Evolutionary conservation across 2,329 filamentous ascomycete species (phyloP), one percentile per base, ranked within the genome.

Genomic region (Fusarium compactum): DNA sequence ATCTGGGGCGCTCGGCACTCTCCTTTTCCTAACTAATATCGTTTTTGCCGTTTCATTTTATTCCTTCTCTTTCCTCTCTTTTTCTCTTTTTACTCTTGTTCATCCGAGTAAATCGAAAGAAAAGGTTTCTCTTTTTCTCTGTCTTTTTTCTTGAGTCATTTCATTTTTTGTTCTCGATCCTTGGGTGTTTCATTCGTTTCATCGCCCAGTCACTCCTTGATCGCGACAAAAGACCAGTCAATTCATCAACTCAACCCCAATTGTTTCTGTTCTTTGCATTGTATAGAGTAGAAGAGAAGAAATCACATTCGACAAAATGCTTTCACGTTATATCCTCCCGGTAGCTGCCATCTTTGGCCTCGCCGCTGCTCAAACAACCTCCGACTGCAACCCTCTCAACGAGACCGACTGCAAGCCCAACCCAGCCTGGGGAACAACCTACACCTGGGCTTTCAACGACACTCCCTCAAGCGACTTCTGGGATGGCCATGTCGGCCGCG

Each of bases 311-410:
- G 40, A 22, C 65, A 69, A 29, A 43, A 78, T 77, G 76, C 57
- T 78, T 40, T 77, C 70, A 58, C 70, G 74, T 50, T 70, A 61
- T 25, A 63, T 82, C 50, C 58, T 78, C 32, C 70, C 78, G 25
- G 76, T 73, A 9, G 81, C 82, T 55, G 77, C 80, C 59, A 74
- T 87, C 61, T 58, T 84, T 12, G 76, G 86, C 58, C 79, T 86
- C 45, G 83, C 84, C 50, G 72, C 85, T 40, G 94, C 91, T 51
- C 95, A 98, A 80, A 94, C 94, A 32, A 89, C 81, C 59, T 94
- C 92, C 10, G 79, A 85, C 44, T 98, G 95, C 84, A 90, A 97
- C 77, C 95, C 95, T 8, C 85, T 91, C 75, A 86, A 94, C 70
- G 80, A 82, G 65, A 89, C 86, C 45, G 80, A 83, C 70, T 97